Percentiles rank a stretch among this genome's conserved stretches.
These are phyloP conservation scores for Heracleum sosnowskyi DNA, from an alignment of 129 eudicot species.

Conservation along the genomic window DNA sequence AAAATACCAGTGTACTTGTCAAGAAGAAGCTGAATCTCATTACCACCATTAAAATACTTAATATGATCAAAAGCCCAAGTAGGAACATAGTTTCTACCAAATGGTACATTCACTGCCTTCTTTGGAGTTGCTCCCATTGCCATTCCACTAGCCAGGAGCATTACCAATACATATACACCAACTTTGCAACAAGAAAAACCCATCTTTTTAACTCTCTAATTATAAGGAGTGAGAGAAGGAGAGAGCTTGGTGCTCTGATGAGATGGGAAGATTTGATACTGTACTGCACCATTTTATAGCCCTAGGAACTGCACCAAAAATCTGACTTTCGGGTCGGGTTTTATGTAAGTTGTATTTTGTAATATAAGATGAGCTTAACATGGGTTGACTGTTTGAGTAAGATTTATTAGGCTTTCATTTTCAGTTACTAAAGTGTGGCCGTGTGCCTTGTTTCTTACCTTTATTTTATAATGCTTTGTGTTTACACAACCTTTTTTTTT, in stretches of 20 bases:
- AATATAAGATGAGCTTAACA: no score
- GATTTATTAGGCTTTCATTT: background rate
- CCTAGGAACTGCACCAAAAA: background rate
- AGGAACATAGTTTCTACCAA: conserved; percentile 82
- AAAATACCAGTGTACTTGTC: conserved; percentile 65
- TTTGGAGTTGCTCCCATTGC: conserved; percentile 48
- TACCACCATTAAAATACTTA: conserved; percentile 75
- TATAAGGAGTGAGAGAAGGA: background rate
- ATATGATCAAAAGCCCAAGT: conserved; percentile 96
- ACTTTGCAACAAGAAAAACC: background rate
- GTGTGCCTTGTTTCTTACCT: background rate
- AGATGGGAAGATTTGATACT: background rate
- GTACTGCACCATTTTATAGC: background rate
- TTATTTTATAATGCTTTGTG: background rate
- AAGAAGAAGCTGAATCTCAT: conserved; percentile 64
- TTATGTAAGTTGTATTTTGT: no score
- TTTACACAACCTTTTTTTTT: background rate
- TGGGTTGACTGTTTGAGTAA: background rate
- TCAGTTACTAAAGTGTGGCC: background rate
- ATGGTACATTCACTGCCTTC: conserved; percentile 57
- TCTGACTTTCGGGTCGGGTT: background rate
- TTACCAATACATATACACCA: conserved; percentile 1
- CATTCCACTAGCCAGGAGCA: conserved; percentile 17
- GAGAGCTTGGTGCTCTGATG: background rate
- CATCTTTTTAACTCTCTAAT: background rate